Evolutionary conservation across 768 basidiomycete genomes (phyloP).

Genomic region (Mycena maculata): DNA sequence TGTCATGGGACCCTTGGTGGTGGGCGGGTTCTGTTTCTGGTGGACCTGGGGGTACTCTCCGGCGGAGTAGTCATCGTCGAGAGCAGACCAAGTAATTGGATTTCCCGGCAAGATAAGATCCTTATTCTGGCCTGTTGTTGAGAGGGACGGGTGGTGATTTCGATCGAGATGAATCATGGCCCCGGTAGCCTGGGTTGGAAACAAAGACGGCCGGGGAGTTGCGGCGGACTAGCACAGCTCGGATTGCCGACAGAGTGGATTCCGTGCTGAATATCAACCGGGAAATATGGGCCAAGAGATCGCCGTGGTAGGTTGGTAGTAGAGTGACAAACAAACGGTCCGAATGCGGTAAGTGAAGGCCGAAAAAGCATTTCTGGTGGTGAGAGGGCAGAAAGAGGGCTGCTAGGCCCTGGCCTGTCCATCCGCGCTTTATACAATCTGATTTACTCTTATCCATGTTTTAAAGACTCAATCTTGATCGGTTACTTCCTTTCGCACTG

Average conservation of each 20-base stretch:
- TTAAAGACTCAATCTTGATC: slow-evolving; percentile 26
- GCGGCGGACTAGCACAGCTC: neutral
- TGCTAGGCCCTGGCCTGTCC: neutral
- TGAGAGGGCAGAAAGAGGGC: neutral
- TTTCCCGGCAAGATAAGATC: slow-evolving; percentile 55
- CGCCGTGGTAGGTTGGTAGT: too few relatives aligned
- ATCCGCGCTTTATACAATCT: neutral
- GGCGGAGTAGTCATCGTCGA: slow-evolving; percentile 33
- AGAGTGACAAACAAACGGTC: slow-evolving; percentile 20
- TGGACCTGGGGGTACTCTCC: slow-evolving; percentile 5
- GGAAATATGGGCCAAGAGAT: too few relatives aligned
- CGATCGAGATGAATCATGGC: slow-evolving; percentile 67
- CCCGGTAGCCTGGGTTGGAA: slow-evolving; percentile 32
- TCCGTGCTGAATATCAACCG: neutral
- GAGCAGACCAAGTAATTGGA: slow-evolving; percentile 49
- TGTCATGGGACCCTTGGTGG: slow-evolving; percentile 36
- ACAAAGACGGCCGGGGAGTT: neutral
- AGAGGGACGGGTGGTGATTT: slow-evolving; percentile 54
- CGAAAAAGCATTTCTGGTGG: neutral
- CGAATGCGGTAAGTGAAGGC: slow-evolving; percentile 20
- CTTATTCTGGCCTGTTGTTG: slow-evolving; percentile 50
- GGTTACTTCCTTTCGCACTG: slow-evolving; percentile 27
- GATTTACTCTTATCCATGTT: slow-evolving; percentile 13
- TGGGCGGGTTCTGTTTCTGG: slow-evolving; percentile 1
- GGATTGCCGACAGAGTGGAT: neutral